Conservation (phyloP, 441 rosid species). For the Raphanus hybrid region DNA sequence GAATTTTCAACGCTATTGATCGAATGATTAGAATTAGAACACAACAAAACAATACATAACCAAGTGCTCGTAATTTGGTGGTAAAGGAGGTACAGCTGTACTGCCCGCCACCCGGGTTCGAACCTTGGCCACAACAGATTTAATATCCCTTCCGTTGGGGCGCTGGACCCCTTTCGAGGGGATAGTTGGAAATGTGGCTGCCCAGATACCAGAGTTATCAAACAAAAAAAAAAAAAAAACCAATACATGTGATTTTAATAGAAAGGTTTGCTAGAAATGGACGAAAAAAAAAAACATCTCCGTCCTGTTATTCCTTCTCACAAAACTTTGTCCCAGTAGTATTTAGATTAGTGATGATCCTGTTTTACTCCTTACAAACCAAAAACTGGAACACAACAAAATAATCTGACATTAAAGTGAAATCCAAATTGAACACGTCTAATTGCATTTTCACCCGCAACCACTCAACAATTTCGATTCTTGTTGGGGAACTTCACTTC, state of each 20-base stretch:
- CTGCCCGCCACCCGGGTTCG: too few species aligned
- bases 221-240: too few species aligned
- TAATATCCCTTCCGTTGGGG: too few species aligned
- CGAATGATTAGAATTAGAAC: background rate
- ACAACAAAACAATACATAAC: background rate
- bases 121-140: too few species aligned
- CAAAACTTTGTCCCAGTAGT: background rate
- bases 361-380: background rate
- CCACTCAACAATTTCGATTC: background rate
- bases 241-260: too few species aligned
- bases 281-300: background rate
- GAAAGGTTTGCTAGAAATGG: background rate
- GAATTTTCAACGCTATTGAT: background rate
- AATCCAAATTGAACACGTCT: background rate
- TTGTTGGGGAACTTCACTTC: background rate
- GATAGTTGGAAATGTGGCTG: too few species aligned
- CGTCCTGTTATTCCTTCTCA: background rate
- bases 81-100: too few species aligned
- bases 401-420: background rate
- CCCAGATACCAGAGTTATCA: too few species aligned
- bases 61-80: too few species aligned
- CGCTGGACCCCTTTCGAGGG: too few species aligned
- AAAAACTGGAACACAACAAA: background rate
- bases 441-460: background rate
- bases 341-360: background rate